A percentile compares a stretch with the other conserved stretches of the same genome.
Conservation (phyloP, 495 filamentous ascomycete species). For the Xylaria palmicola region DNA sequence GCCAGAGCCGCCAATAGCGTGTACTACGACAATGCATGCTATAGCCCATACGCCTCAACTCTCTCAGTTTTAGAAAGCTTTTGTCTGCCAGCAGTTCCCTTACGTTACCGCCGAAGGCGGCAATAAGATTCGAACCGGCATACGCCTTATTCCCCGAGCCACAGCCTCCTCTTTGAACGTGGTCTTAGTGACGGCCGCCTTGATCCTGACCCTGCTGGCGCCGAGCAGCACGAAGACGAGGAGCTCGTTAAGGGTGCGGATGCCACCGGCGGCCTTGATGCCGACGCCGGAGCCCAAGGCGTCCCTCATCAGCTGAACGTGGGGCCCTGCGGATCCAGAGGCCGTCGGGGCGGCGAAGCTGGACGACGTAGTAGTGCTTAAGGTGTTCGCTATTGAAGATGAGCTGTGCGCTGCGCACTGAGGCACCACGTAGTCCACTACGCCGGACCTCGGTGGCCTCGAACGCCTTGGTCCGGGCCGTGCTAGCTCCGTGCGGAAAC, state of each 20-base stretch:
- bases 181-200: slow-evolving; percentile 51
- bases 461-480: slow-evolving; percentile 50
- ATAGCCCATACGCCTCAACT: too few species aligned
- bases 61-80: too few species aligned
- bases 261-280: slow-evolving; percentile 58
- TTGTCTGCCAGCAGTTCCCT: too few species aligned
- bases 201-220: slow-evolving; percentile 52
- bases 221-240: slow-evolving; percentile 40
- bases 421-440: slow-evolving; percentile 54
- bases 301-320: slow-evolving; percentile 55
- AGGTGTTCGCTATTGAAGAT: slow-evolving; percentile 61
- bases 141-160: slow-evolving; percentile 47
- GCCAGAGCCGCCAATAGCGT: neutral
- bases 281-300: slow-evolving; percentile 43
- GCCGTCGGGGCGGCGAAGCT: slow-evolving; percentile 47
- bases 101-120: slow-evolving; percentile 10
- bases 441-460: slow-evolving; percentile 55
- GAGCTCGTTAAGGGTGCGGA: slow-evolving; percentile 48
- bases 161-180: slow-evolving; percentile 58
- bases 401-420: slow-evolving; percentile 50
- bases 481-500: slow-evolving; percentile 59
- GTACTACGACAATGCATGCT: neutral
- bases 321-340: slow-evolving; percentile 49
- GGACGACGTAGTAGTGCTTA: slow-evolving; percentile 42
- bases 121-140: slow-evolving; percentile 33